phyloP scores from a whole-genome alignment of 2,329 filamentous ascomycete species.

The Paecilomyces sp. region DNA sequence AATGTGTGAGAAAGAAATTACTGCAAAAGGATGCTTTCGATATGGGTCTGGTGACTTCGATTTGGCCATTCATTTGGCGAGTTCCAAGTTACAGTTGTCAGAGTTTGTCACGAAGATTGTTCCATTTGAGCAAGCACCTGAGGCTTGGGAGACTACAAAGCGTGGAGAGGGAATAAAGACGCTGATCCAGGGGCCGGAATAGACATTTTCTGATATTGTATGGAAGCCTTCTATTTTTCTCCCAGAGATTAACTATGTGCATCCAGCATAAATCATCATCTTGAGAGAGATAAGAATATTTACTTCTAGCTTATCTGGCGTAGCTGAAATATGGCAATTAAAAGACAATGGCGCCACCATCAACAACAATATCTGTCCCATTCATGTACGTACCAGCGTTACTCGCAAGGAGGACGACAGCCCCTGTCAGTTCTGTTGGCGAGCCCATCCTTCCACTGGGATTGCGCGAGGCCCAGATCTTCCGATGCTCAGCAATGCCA shows the following conservation, averaged over 20 bases:
- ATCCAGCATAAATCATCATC: no score
- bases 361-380: constrained; percentile 58
- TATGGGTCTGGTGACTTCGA: constrained; percentile 20
- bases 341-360: constrained; percentile 38
- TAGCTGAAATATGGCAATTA: no score
- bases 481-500: constrained; percentile 47
- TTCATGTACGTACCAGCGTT: constrained; percentile 58
- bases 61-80: constrained; percentile 30
- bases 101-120: constrained; percentile 24
- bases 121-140: constrained; percentile 23
- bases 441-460: constrained; percentile 60
- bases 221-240: no score
- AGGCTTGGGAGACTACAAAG: constrained; percentile 24
- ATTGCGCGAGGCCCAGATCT: constrained; percentile 53
- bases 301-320: no score
- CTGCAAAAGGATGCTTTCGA: constrained; percentile 21
- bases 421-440: constrained; percentile 57
- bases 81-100: constrained; percentile 18
- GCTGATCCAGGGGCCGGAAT: constrained; percentile 10
- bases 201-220: no score
- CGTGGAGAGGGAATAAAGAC: constrained; percentile 16
- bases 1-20: constrained; percentile 22
- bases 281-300: no score
- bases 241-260: no score
- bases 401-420: constrained; percentile 55